Base-by-base conservation (phyloP, 2,329 filamentous ascomycete species). In the Aspergillus sp. region DNA sequence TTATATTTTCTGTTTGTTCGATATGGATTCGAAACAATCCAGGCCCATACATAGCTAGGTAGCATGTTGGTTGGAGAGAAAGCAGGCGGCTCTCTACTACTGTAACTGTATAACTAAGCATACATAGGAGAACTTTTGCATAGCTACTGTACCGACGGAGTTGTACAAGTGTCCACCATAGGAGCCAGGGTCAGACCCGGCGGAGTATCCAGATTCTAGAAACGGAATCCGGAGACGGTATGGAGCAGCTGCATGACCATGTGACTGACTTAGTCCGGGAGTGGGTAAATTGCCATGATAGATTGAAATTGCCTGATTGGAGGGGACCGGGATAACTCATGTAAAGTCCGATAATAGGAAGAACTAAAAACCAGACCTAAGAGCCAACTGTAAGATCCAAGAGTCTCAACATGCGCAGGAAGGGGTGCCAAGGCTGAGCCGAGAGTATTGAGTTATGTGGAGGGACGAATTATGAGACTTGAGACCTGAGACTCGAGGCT, bases 11-110 rank as follows among this genome's bases (percentile, higher is more conserved):
- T 33, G 8, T 49, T 44, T 41, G 33, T 45, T 54, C 33, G 27
- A 53, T 52, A 40, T 23, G 40, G 43, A 52, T 21, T 41, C 35
- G 40, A 39, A 52, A 47, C 33, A 8, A 39, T 5, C 39, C 43
- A 17, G 44, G 55, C 55, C 40, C 33, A 52, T 56, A 40, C 46
- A 48, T 48, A 48, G 49, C 50, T 56, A 40, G 27, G 35, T 48
- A 48, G 49, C 50, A 37, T 41, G 33, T 33, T 47, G 49, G 44
- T 49, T 48, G 46, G 47, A 50, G 46, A 46, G 45, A 48, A 46
- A 48, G 35, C 41, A 44, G 39, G 44, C 55, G 41, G 45, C 27
- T 48, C 27, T 52, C 48, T 24, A 35, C 17, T 19, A 39, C 41
- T 53, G 31, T 53, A 48, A 31, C 46, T 48, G 46, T 48, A 51